Evolutionary conservation across 1,284 basidiomycete species (phyloP).

Genomic region (Leccinum pachyderme): DNA sequence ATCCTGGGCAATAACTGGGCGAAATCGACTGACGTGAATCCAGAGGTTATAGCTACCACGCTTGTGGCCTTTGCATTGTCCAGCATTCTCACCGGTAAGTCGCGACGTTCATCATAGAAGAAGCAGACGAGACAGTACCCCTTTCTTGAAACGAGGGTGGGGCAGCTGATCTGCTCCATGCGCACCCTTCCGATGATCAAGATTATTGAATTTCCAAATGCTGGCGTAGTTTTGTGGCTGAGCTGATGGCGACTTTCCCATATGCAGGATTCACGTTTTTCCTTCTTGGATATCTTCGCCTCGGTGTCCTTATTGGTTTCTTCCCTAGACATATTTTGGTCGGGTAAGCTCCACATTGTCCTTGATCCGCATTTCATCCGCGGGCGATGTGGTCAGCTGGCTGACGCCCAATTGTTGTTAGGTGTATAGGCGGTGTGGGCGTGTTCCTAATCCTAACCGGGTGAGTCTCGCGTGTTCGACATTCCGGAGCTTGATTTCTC

Average conservation of each 20-base stretch:
- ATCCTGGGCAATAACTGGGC: slow-evolving; percentile 40
- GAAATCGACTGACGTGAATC: slow-evolving; percentile 61
- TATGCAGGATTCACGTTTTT: slow-evolving; percentile 76
- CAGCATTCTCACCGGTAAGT: slow-evolving; percentile 82
- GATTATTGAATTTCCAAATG: slow-evolving; percentile 17
- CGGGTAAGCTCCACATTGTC: slow-evolving; percentile 48
- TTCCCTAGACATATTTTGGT: slow-evolving; percentile 96
- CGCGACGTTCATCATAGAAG: neutral
- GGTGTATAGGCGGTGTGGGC: slow-evolving; percentile 95
- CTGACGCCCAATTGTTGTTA: slow-evolving; percentile 25
- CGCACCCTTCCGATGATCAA: neutral
- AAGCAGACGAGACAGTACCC: neutral
- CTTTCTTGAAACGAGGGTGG: neutral
- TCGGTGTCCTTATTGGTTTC: slow-evolving; percentile 90
- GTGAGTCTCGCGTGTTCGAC: slow-evolving; percentile 37
- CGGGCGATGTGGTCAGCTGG: neutral
- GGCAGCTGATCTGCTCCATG: slow-evolving; percentile 2
- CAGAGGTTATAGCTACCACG: slow-evolving; percentile 85
- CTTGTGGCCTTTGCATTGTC: slow-evolving; percentile 89
- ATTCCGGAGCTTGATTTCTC: neutral
- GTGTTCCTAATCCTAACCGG: slow-evolving; percentile 90
- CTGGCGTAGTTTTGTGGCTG: neutral
- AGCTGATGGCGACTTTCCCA: slow-evolving; percentile 10
- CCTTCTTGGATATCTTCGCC: slow-evolving; percentile 76
- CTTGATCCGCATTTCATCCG: neutral